Conservation (phyloP, 73 alveolate genomes). For the Paraurostyla sp. region DNA sequence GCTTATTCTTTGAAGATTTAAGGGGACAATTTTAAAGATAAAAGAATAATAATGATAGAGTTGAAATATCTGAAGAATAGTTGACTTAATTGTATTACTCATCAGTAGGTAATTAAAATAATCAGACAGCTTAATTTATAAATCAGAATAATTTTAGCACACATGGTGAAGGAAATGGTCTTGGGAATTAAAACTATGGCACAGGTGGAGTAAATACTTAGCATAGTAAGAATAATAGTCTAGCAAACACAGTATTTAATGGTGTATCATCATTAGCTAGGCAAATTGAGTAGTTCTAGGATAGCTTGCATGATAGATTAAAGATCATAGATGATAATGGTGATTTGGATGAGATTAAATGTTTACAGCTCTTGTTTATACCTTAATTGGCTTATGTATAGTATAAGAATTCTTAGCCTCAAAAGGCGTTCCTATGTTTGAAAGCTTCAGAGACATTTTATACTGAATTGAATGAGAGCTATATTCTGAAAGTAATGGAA, state of each 20-base stretch:
- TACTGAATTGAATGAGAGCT: slow-evolving; percentile 3
- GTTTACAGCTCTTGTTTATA: not conserved
- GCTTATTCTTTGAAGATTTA: slow-evolving; percentile 34
- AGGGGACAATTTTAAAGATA: not conserved
- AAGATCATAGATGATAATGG: slow-evolving; percentile 53
- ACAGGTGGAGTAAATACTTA: not conserved
- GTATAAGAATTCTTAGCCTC: not conserved
- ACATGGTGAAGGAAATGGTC: slow-evolving; percentile 15
- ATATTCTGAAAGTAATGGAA: not conserved
- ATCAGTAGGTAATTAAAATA: not conserved
- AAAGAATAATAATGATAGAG: not conserved
- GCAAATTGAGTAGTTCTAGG: too few species aligned
- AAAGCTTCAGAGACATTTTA: not conserved
- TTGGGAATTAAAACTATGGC: slow-evolving; percentile 1
- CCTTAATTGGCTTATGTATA: not conserved
- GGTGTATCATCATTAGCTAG: too few species aligned
- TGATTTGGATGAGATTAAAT: slow-evolving; percentile 48
- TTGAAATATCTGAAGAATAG: slow-evolving; percentile 41
- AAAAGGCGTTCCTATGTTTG: not conserved
- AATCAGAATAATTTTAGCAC: slow-evolving; percentile 40
- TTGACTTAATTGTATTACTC: slow-evolving; percentile 31
- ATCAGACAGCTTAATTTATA: slow-evolving; percentile 44
- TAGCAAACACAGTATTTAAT: too few species aligned
- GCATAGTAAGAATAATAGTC: slow-evolving; percentile 35
- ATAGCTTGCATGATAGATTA: slow-evolving; percentile 21